These are phyloP conservation scores for Escovopsis sp. DNA, from an alignment of 2,329 filamentous ascomycete genomes.

Conservation along the genomic window DNA sequence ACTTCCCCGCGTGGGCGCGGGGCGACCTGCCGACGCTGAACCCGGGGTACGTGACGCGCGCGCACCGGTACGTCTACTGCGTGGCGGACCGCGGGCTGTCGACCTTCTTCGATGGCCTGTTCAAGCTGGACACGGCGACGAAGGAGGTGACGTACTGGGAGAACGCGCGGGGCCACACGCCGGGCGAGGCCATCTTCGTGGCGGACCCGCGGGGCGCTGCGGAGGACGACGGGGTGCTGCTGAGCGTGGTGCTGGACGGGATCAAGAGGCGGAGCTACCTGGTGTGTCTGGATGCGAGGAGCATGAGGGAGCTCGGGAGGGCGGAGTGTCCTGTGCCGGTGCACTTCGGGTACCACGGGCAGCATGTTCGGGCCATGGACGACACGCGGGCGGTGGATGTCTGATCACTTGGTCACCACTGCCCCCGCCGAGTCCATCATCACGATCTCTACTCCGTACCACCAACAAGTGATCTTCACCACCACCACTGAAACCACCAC, in stretches of 20 bases:
- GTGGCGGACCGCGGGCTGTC: constrained; percentile 35
- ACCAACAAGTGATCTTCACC: too few species aligned
- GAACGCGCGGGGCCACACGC: constrained; percentile 36
- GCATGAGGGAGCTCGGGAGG: constrained; percentile 41
- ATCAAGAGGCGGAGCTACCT: constrained; percentile 38
- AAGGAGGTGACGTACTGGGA: constrained; percentile 35
- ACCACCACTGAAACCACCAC: too few species aligned
- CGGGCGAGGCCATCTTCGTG: constrained; percentile 49
- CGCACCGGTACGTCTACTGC: constrained; percentile 40
- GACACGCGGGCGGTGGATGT: background rate
- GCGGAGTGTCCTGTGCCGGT: constrained; percentile 40
- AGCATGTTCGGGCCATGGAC: background rate
- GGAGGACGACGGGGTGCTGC: constrained; percentile 41
- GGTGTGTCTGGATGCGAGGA: constrained; percentile 40
- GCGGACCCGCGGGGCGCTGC: constrained; percentile 15
- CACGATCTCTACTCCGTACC: too few species aligned
- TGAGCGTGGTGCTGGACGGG: constrained; percentile 45
- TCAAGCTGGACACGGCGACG: constrained; percentile 41
- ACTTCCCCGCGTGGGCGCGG: background rate
- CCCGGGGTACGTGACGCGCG: constrained; percentile 29
- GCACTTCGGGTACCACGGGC: constrained; percentile 44
- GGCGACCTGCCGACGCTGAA: constrained; percentile 49
- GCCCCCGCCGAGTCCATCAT: too few species aligned
- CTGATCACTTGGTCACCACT: too few species aligned
- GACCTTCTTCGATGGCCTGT: constrained; percentile 39